These are phyloP conservation scores for Isatis tinctoria DNA, from an alignment of 345 rosid species.

Conservation along the genomic window DNA sequence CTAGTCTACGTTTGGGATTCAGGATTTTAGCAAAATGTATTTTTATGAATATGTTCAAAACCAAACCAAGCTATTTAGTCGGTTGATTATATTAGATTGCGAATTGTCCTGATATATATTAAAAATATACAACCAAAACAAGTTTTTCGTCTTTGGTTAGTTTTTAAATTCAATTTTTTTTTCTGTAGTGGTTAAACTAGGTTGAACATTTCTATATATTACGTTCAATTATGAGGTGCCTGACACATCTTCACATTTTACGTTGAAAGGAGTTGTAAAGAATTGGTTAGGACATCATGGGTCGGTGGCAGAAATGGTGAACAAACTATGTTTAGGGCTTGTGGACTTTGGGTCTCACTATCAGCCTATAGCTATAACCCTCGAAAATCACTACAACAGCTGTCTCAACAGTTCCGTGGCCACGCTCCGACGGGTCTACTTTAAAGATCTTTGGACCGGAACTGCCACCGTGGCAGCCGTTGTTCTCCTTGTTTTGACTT, in stretches of 20 bases:
- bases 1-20: neutral
- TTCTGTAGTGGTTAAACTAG: neutral
- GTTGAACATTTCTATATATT: neutral
- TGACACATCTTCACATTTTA: neutral
- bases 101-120: neutral
- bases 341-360: neutral
- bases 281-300: constrained; percentile 19
- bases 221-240: neutral
- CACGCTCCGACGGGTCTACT: constrained; percentile 26
- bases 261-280: neutral
- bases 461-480: constrained; percentile 6
- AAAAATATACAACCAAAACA: neutral
- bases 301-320: constrained; percentile 27
- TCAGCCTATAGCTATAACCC: neutral
- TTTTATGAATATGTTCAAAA: neutral
- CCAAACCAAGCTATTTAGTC: neutral
- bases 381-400: neutral
- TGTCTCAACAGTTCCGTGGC: constrained; percentile 1
- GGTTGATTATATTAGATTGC: neutral
- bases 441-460: constrained; percentile 34
- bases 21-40: neutral
- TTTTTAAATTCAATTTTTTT: neutral
- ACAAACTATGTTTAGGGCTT: constrained; percentile 22
- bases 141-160: neutral
- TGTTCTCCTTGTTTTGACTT: constrained; percentile 15